A percentile compares a stretch with the other conserved stretches of the same genome.
Conservation (phyloP, 2,329 filamentous ascomycete genomes). For the Botrytis paeoniae region DNA sequence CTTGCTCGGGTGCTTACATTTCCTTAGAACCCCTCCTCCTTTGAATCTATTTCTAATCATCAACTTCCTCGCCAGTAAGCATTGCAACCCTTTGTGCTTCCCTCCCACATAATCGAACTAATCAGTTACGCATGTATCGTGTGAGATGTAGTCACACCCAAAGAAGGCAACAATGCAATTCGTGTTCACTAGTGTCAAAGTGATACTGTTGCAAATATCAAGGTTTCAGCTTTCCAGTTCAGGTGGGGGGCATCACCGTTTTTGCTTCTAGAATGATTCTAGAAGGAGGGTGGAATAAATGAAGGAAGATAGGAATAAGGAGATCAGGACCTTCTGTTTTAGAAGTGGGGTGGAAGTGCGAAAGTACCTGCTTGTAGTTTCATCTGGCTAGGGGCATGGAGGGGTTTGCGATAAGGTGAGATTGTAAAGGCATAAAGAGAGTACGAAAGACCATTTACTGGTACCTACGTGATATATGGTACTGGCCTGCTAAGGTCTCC, state of each 20-base stretch:
- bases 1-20: neutral
- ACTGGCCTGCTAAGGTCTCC: neutral
- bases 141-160: neutral
- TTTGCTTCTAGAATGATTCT: conserved; percentile 19
- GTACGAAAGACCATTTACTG: neutral
- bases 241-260: conserved; percentile 3
- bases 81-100: conserved; percentile 13
- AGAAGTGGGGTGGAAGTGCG: conserved; percentile 8
- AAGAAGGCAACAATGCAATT: conserved; percentile 3
- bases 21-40: neutral
- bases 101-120: neutral
- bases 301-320: conserved; percentile 5
- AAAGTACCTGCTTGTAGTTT: conserved; percentile 7
- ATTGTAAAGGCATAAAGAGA: neutral
- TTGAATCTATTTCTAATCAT: conserved; percentile 3
- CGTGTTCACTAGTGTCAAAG: neutral
- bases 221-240: conserved; percentile 15
- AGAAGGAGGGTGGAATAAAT: conserved; percentile 8
- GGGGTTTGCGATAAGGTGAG: conserved; percentile 18
- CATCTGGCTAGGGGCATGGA: conserved; percentile 13
- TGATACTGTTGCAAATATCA: conserved; percentile 5
- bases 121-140: neutral
- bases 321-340: conserved; percentile 15
- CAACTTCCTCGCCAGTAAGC: conserved; percentile 1
- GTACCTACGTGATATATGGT: neutral